Evolutionary conservation across 2,329 filamentous ascomycete genomes (phyloP), one percentile per base, ranked within the genome.

Genomic region (Trichophyton equinum): DNA sequence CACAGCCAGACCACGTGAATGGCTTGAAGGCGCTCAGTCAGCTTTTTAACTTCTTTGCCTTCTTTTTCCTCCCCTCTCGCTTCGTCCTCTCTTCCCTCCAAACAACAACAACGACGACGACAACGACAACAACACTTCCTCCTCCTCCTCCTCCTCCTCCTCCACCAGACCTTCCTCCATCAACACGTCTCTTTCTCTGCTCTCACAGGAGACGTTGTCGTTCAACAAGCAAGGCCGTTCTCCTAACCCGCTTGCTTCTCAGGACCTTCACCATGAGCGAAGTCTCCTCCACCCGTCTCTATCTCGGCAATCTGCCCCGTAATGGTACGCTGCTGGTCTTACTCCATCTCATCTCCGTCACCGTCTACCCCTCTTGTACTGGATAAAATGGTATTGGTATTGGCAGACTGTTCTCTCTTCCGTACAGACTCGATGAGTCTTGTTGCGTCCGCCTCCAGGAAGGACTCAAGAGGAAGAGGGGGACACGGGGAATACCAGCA

Each of bases 281-380:
- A 79, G 92, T 96, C 68, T 96, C 91, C 65, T 87, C 88, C 68
- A 97, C 92, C 73, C 85, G 94, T 79, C 88, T 97, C 69, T 99
- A 97, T 80, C 81, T 97, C 79, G 92, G 92, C 77, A 97, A 97
- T 79, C 87, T 99, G 75, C 92, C 94, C 77, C 89, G 91, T 77
- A 90, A 89, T 81, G 91, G 91, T 96, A 85, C 79, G 87, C 55
- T 55, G 51, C 72, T 71, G 69, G 68, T 69, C 66, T 69, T 68
- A 67, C 67, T 69, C 67, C 69, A 67, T 67, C 65, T 13, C 57
- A 27, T 49, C 27, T 27, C 57, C 42, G 55, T 64, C 67, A 62
- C 64, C 59, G 44, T 51, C 46, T 25, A 20, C 46, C 53, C 30
- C 8, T 42, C 30, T 58, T 42, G 57, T 58, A 58, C 57, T 44